Percentiles rank a stretch among this genome's conserved stretches.
Conservation (phyloP, 805 yeast species). For the Tetrapisispora nanseiensis region DNA sequence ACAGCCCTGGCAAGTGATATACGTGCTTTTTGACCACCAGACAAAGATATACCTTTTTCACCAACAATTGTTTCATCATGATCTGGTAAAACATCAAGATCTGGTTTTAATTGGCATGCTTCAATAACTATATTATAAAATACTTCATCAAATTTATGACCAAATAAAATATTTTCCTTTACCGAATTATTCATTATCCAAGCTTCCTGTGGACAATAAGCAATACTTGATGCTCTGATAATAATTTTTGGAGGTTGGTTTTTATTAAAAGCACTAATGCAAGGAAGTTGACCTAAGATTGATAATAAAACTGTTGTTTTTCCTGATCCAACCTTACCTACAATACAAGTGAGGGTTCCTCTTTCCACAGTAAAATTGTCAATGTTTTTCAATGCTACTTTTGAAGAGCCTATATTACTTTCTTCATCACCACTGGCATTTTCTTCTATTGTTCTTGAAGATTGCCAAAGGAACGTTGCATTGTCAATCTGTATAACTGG, state of each 20-base stretch:
- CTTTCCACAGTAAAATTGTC: conserved; percentile 39
- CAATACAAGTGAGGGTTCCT: conserved; percentile 48
- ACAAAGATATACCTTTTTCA: conserved; percentile 50
- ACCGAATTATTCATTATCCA: conserved; percentile 45
- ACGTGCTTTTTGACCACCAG: conserved; percentile 59
- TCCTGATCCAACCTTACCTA: conserved; percentile 62
- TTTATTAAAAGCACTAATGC: conserved; percentile 23
- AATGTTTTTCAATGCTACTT: conserved; percentile 40
- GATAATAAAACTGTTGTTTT: conserved; percentile 50
- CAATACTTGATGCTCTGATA: conserved; percentile 32
- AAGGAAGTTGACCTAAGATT: conserved; percentile 45
- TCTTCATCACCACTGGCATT: conserved; percentile 34
- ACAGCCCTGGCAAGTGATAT: conserved; percentile 61
- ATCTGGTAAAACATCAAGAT: conserved; percentile 39
- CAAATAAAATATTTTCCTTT: conserved; percentile 43
- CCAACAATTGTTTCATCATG: conserved; percentile 49
- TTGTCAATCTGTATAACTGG: conserved; percentile 37
- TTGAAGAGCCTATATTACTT: conserved; percentile 34
- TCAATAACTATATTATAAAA: conserved; percentile 36
- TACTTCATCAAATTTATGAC: conserved; percentile 34
- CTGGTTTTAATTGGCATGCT: conserved; percentile 42
- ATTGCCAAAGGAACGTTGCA: conserved; percentile 47
- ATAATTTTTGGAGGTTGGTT: conserved; percentile 17
- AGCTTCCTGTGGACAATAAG: conserved; percentile 53
- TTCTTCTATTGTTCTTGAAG: conserved; percentile 11